Evolutionary conservation across 257 asterid species (phyloP).

Genomic region (Thymus quinquecostatus): DNA sequence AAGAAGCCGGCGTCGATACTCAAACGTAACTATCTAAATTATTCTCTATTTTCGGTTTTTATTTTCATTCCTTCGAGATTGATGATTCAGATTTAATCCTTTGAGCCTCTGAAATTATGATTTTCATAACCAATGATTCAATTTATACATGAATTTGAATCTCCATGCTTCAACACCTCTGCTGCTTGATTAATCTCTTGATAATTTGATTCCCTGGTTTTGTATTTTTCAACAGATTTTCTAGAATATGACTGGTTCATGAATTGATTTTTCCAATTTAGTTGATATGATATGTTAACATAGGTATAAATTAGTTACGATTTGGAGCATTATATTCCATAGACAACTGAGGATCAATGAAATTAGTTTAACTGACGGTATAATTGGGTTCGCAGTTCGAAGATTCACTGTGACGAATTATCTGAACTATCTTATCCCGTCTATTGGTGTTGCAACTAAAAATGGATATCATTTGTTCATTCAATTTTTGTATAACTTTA

Average conservation of each 20-base stretch:
- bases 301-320: neutral
- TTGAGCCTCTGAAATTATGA: neutral
- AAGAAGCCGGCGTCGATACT: conserved; percentile 54
- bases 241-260: neutral
- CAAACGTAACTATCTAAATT: neutral
- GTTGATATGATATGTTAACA: neutral
- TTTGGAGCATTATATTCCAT: neutral
- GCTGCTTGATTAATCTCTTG: neutral
- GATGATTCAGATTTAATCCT: neutral
- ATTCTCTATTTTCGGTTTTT: neutral
- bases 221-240: too few relatives aligned
- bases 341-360: neutral
- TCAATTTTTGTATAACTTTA: too few relatives aligned
- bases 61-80: neutral
- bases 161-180: neutral
- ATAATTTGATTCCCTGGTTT: neutral
- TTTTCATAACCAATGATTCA: neutral
- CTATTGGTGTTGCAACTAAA: neutral
- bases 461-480: neutral
- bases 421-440: too few relatives aligned
- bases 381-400: neutral
- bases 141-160: neutral
- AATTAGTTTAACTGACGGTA: neutral
- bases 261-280: neutral
- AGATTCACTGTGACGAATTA: too few relatives aligned